phyloP scores from a whole-genome alignment of 768 basidiomycete genomes.

The Dacryopinax primogenitus region DNA sequence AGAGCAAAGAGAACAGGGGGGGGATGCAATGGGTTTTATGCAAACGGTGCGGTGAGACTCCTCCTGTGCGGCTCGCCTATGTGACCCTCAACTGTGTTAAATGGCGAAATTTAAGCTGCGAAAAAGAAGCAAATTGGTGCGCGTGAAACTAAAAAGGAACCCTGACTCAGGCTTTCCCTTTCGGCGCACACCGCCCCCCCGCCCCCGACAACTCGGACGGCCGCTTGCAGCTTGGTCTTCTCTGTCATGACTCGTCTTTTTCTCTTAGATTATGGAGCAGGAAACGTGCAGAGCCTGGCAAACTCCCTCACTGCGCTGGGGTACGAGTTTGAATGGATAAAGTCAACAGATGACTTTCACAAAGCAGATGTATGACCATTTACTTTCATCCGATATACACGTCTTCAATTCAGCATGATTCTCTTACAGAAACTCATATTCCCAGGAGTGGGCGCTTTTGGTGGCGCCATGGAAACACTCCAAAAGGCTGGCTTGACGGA shows the following conservation, averaged over 20 bases:
- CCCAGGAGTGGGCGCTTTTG: constrained; percentile 92
- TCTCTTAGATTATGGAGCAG: constrained; percentile 93
- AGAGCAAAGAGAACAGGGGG: not conserved
- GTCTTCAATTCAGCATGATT: constrained; percentile 13
- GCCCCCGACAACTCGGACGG: not conserved
- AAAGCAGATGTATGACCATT: constrained; percentile 66
- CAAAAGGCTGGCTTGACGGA: constrained; percentile 57
- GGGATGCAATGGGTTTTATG: not conserved
- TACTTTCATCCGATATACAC: constrained; percentile 9
- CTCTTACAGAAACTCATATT: constrained; percentile 76
- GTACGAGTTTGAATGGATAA: constrained; percentile 80
- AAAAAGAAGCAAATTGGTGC: not conserved
- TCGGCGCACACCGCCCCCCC: not conserved
- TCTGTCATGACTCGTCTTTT: constrained; percentile 38
- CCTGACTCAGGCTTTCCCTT: not conserved
- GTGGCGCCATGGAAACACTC: constrained; percentile 71
- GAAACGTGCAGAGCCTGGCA: constrained; percentile 85
- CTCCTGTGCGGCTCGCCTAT: too few species aligned
- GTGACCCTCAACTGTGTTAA: too few species aligned
- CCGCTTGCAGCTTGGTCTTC: constrained; percentile 15
- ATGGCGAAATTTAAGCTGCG: not conserved
- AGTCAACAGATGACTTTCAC: constrained; percentile 63
- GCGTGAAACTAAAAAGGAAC: not conserved
- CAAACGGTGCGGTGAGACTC: too few species aligned
- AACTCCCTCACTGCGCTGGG: constrained; percentile 80